Conservation (phyloP, 441 rosid genomes). For the Lepidium campestre region DNA sequence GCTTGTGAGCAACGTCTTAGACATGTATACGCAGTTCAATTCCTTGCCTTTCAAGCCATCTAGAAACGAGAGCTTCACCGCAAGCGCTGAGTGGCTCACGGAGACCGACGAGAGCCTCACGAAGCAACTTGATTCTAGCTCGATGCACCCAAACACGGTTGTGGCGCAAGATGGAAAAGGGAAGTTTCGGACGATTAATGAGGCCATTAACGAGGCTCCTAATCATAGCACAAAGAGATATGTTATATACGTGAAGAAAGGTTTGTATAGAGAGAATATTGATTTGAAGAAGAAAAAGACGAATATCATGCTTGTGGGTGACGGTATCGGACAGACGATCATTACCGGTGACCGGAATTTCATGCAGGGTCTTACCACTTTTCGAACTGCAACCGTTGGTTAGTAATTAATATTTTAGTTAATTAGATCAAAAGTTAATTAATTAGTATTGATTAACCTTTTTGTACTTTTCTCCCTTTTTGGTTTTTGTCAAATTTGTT, state of each 20-base stretch:
- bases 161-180: constrained; percentile 55
- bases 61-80: constrained; percentile 13
- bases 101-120: constrained; percentile 54
- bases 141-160: constrained; percentile 41
- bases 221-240: constrained; percentile 48
- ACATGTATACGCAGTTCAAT: constrained; percentile 60
- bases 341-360: constrained; percentile 56
- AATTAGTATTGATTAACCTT: not conserved
- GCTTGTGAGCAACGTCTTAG: constrained; percentile 65
- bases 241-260: constrained; percentile 53
- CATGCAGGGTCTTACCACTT: constrained; percentile 68
- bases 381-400: constrained; percentile 70
- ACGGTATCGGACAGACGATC: constrained; percentile 52
- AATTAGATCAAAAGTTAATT: not conserved
- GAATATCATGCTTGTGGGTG: constrained; percentile 55
- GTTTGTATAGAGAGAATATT: constrained; percentile 54
- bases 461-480: constrained; percentile 10
- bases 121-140: constrained; percentile 24
- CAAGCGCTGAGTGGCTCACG: constrained; percentile 56
- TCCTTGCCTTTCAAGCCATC: constrained; percentile 59
- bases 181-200: constrained; percentile 40
- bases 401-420: constrained; percentile 5
- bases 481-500: constrained; percentile 12
- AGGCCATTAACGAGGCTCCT: constrained; percentile 50
- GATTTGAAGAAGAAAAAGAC: constrained; percentile 59